phyloP scores from a whole-genome alignment of 2,329 filamentous ascomycete genomes.

The Colletotrichum theobromicola region DNA sequence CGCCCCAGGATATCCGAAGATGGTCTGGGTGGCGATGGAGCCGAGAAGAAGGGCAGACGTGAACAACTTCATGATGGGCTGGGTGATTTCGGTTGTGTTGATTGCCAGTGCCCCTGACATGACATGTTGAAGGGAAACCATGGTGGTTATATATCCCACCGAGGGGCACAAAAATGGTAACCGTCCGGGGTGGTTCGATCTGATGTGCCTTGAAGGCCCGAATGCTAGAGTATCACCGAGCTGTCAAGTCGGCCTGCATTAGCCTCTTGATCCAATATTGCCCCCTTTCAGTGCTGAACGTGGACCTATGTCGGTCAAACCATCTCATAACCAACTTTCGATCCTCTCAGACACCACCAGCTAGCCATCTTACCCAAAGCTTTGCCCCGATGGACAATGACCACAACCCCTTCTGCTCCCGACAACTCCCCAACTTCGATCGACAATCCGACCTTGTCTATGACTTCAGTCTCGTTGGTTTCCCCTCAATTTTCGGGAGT shows the following conservation, averaged over 20 bases:
- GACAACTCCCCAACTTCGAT: neutral
- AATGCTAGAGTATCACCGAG: conserved; percentile 19
- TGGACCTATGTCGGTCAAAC: conserved; percentile 1
- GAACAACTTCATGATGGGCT: conserved; percentile 56
- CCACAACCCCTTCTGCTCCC: neutral
- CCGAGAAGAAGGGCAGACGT: conserved; percentile 56
- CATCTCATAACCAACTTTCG: neutral
- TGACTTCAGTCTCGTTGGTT: neutral
- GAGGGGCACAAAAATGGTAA: neutral
- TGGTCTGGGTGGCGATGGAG: conserved; percentile 55
- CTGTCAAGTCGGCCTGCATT: conserved; percentile 14
- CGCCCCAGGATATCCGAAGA: conserved; percentile 51
- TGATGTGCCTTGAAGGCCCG: conserved; percentile 20
- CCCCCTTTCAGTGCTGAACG: neutral
- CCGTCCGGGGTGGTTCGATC: neutral
- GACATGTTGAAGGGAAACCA: conserved; percentile 17
- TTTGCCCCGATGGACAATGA: neutral
- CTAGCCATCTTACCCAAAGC: neutral
- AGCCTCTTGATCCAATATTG: neutral
- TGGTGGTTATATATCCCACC: conserved; percentile 12
- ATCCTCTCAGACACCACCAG: neutral
- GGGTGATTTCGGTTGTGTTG: conserved; percentile 23
- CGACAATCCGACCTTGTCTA: neutral
- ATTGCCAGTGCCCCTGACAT: conserved; percentile 7
- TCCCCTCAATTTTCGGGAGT: neutral